Conservation (phyloP, 2,329 filamentous ascomycete genomes). For the Colletotrichum theobromicola region DNA sequence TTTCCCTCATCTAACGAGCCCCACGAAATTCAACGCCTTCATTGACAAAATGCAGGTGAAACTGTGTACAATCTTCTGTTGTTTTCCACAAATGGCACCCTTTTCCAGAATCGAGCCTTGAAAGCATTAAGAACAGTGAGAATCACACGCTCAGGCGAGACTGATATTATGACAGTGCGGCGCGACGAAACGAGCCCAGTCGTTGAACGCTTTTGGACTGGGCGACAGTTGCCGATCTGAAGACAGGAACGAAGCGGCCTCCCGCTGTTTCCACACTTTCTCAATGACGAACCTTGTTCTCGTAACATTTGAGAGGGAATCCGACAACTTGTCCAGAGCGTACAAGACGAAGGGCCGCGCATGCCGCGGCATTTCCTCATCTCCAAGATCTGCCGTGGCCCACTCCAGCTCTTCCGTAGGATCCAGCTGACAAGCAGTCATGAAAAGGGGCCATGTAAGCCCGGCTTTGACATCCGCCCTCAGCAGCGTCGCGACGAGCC, state of each 20-base stretch:
- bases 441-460: constrained; percentile 46
- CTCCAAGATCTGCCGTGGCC: constrained; percentile 19
- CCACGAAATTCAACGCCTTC: background rate
- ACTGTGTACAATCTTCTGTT: background rate
- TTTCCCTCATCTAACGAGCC: background rate
- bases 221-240: constrained; percentile 14
- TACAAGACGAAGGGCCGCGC: constrained; percentile 42
- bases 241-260: constrained; percentile 23
- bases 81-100: background rate
- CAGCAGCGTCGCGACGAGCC: constrained; percentile 36
- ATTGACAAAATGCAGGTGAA: background rate
- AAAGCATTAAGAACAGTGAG: background rate
- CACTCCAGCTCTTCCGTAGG: constrained; percentile 38
- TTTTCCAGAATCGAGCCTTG: background rate
- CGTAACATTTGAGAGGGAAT: constrained; percentile 43
- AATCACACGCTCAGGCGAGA: constrained; percentile 32
- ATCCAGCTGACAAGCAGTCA: constrained; percentile 45
- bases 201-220: constrained; percentile 32
- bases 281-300: constrained; percentile 46
- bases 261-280: constrained; percentile 47
- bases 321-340: constrained; percentile 39
- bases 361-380: constrained; percentile 23
- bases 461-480: constrained; percentile 34
- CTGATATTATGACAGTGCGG: constrained; percentile 46
- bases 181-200: constrained; percentile 46